A percentile compares a stretch with the other conserved stretches of the same genome.
phyloP scores from a whole-genome alignment of 2,329 filamentous ascomycete species.

The Aspergillus viridinutans region DNA sequence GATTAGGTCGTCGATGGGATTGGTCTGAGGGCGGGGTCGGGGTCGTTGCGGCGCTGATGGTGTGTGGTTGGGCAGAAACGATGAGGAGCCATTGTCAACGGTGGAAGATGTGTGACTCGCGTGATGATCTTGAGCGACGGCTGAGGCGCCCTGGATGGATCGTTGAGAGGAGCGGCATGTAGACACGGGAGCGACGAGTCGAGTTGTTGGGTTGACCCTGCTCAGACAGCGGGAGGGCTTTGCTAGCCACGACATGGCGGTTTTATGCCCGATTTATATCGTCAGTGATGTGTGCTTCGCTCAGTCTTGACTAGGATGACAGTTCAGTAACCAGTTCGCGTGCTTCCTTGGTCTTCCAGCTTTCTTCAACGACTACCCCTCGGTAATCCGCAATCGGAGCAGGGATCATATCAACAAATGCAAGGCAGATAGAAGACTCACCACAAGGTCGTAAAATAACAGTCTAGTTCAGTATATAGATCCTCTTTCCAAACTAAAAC shows the following conservation, averaged over 20 bases:
- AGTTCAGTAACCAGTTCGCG: not conserved
- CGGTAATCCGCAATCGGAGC: not conserved
- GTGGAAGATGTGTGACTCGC: not conserved
- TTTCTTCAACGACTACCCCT: not conserved
- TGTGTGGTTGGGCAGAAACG: conserved; percentile 10
- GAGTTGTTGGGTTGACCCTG: not conserved
- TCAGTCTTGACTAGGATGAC: not conserved
- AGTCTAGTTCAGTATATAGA: not conserved
- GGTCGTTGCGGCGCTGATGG: conserved; percentile 42
- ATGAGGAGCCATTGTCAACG: conserved; percentile 3
- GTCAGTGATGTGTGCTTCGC: not conserved
- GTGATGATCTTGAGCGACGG: conserved; percentile 6
- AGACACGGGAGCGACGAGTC: conserved; percentile 2
- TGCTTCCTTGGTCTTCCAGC: too few species aligned
- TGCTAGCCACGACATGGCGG: not conserved
- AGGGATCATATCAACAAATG: not conserved
- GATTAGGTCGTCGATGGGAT: conserved; percentile 21
- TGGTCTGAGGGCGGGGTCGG: not conserved
- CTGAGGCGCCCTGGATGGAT: conserved; percentile 3
- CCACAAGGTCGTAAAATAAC: not conserved
- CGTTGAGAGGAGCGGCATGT: conserved; percentile 1
- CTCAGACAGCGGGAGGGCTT: not conserved
- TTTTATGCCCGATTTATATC: not conserved
- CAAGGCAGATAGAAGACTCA: not conserved
- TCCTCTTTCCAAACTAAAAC: not conserved